These are phyloP conservation scores for Trichocomaceae sp. DNA, from an alignment of 2,329 filamentous ascomycete species.

Conservation along the genomic window DNA sequence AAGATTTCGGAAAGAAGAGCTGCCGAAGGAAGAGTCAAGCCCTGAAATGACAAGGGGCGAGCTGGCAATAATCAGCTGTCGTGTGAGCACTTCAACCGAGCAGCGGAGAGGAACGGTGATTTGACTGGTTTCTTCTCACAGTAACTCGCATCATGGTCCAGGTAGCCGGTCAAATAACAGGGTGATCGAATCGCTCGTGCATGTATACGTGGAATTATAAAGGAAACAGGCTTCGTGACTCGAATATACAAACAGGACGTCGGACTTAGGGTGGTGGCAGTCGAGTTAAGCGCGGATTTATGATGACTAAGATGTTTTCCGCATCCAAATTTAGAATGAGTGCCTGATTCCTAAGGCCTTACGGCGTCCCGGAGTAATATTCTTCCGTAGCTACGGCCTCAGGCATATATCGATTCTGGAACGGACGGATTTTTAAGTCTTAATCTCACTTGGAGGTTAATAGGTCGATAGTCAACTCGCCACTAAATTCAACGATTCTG, in stretches of 20 bases:
- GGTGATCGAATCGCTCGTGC: background rate
- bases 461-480: no score
- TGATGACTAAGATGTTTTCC: background rate
- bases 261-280: background rate
- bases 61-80: conserved; percentile 4
- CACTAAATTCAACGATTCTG: no score
- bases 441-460: no score
- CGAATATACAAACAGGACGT: background rate
- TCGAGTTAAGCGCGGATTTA: background rate
- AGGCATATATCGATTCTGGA: no score
- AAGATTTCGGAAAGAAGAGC: no score
- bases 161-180: background rate
- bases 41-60: background rate
- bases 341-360: background rate
- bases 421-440: no score
- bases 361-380: no score
- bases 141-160: conserved; percentile 11
- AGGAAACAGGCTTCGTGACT: background rate
- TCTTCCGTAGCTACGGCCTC: no score
- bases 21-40: background rate
- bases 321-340: no score
- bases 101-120: conserved; percentile 1
- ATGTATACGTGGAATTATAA: background rate
- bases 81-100: conserved; percentile 11
- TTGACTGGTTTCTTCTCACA: background rate